Evolutionary conservation across 1,284 basidiomycete species (phyloP).

Genomic region (Tylopilus sp.): DNA sequence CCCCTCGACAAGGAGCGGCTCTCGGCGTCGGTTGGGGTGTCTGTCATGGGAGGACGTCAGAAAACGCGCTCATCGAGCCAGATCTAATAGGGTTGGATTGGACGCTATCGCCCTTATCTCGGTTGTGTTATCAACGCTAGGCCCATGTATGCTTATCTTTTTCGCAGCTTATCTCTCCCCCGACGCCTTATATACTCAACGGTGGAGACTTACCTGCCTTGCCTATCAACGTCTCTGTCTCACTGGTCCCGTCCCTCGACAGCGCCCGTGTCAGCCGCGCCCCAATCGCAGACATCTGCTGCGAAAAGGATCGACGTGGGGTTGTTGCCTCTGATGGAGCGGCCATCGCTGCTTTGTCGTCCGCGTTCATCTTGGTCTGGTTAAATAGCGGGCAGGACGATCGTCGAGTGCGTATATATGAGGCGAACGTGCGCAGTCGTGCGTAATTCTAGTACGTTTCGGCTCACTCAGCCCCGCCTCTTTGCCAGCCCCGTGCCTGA

Average conservation of each 20-base stretch:
- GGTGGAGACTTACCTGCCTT: conserved; percentile 12
- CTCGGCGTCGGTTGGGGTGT: conserved; percentile 11
- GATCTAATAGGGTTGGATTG: not conserved
- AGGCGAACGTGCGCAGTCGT: conserved; percentile 18
- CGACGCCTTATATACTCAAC: conserved; percentile 11
- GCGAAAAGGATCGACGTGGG: conserved; percentile 16
- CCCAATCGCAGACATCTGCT: conserved; percentile 25
- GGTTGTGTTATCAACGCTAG: conserved; percentile 16
- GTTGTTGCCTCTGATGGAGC: conserved; percentile 2
- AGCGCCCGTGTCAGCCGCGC: conserved; percentile 18
- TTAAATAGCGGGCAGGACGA: conserved; percentile 13
- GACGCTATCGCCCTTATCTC: conserved; percentile 17
- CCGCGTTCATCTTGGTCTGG: not conserved
- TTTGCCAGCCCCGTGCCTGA: conserved; percentile 9
- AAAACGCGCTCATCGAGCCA: not conserved
- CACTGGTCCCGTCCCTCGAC: conserved; percentile 12
- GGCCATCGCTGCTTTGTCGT: conserved; percentile 11
- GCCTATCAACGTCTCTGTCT: conserved; percentile 9
- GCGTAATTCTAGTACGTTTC: not conserved
- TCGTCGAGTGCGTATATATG: conserved; percentile 9
- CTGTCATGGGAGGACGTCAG: conserved; percentile 25
- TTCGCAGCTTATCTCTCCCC: conserved; percentile 17
- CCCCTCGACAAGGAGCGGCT: conserved; percentile 44
- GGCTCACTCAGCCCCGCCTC: not conserved
- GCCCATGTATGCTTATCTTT: conserved; percentile 19